Base-by-base conservation (phyloP, 2,329 filamentous ascomycete genomes). In the Nothophaeocryptopus gaeumannii region DNA sequence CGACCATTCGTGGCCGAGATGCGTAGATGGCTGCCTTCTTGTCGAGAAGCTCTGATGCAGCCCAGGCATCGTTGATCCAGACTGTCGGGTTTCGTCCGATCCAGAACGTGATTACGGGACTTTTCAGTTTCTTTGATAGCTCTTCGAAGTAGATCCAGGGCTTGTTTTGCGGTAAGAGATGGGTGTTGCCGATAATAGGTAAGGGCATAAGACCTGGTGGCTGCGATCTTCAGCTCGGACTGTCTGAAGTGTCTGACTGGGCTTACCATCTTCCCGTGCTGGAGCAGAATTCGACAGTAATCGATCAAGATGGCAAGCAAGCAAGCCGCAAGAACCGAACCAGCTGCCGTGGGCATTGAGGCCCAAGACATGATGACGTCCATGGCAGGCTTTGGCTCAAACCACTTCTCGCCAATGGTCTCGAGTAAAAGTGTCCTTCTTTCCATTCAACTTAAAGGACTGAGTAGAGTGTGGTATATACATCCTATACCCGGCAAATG, bases 41-140 rank as follows among this genome's bases (percentile, higher is more conserved):
- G 52, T 77, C 74, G 60, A 78, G 62, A 30, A 77, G 60, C 10
- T 77, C 73, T 0, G 67, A 67, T 0, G 73, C 74, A 1, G 74
- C 62, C 42, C 66, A 62, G 0, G 73, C 72, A 53, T 77, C 74
- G 1, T 71, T 75, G 48, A 77, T 65, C 48, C 75, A 67, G 10
- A 78, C 53, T 1, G 73, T 74, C 3, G 74, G 74, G 5, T 65
- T 69, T 8, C 73, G 65, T 0, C 74, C 74, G 16, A 76, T 71
- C 74, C 73, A 76, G 56, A 77, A 70, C 2, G 74, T 76, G 58
- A 74, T 75, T 15, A 76, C 73, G 1, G 73, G 73, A 9, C 51
- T 56, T 4, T 73, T 72, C 54, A 75, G 74, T 12, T 40, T 55
- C 48, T 71, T 69, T 9, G 72, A 70, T 66, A 73, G 73, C 40